Percentiles rank a stretch among this genome's conserved stretches.
Evolutionary conservation across 768 basidiomycete species (phyloP).

Genomic region (Mycena floridula): DNA sequence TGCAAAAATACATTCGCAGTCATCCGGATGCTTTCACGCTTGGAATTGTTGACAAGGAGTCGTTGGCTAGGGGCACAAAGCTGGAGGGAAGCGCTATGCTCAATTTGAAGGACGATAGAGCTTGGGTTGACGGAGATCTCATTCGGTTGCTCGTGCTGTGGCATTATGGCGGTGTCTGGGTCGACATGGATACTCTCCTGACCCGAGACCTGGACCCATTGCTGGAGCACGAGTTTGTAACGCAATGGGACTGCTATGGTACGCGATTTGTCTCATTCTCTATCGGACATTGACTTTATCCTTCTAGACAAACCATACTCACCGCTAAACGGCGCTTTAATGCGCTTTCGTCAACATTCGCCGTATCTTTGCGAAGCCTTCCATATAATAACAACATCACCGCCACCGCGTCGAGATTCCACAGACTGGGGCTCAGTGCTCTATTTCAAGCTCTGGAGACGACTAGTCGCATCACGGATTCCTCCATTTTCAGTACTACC

Average conservation of each 20-base stretch:
- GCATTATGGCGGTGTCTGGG: slow-evolving; percentile 90
- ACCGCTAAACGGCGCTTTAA: slow-evolving; percentile 88
- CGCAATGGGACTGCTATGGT: slow-evolving; percentile 99
- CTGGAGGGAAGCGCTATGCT: slow-evolving; percentile 63
- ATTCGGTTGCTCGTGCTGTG: slow-evolving; percentile 85
- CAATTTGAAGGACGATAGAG: slow-evolving; percentile 61
- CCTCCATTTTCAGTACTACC: slow-evolving; percentile 90
- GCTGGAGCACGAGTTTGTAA: slow-evolving; percentile 92
- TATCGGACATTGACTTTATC: slow-evolving; percentile 1
- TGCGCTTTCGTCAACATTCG: slow-evolving; percentile 87
- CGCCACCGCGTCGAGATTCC: slow-evolving; percentile 67
- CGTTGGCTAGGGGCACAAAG: slow-evolving; percentile 69
- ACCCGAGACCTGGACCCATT: slow-evolving; percentile 84
- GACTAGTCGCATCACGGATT: slow-evolving; percentile 64
- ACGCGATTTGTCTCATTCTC: slow-evolving; percentile 15
- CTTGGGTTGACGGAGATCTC: slow-evolving; percentile 94
- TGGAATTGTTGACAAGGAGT: slow-evolving; percentile 57
- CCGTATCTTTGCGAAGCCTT: slow-evolving; percentile 98
- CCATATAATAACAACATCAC: slow-evolving; percentile 76
- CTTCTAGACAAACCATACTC: slow-evolving; percentile 61
- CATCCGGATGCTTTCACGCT: slow-evolving; percentile 73
- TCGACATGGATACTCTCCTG: slow-evolving; percentile 95
- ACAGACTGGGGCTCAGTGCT: slow-evolving; percentile 94
- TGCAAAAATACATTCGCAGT: slow-evolving; percentile 49
- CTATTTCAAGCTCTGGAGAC: slow-evolving; percentile 87